phyloP scores from a whole-genome alignment of 2,329 filamentous ascomycete genomes.

The Sclerotinia minor region DNA sequence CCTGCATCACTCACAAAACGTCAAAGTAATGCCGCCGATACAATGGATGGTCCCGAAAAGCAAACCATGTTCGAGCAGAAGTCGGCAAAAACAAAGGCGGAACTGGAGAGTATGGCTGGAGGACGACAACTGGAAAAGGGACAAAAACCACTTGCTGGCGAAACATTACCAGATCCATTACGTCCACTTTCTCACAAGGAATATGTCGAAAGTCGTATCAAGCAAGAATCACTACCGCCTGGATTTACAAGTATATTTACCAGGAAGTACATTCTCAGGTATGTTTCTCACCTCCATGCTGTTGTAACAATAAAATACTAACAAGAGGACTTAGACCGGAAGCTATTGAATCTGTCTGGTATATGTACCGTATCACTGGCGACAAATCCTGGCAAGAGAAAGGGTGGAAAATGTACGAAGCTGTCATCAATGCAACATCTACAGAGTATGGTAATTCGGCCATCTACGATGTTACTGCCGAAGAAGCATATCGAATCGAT shows the following conservation, averaged over 20 bases:
- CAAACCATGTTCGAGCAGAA: conserved; percentile 26
- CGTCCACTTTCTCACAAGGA: conserved; percentile 52
- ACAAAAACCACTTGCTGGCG: conserved; percentile 16
- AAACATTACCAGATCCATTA: conserved; percentile 31
- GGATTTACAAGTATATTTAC: conserved; percentile 52
- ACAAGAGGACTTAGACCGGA: conserved; percentile 48
- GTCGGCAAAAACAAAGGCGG: conserved; percentile 29
- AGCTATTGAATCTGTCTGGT: conserved; percentile 85
- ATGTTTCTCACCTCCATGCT: conserved; percentile 38
- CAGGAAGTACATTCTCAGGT: conserved; percentile 62
- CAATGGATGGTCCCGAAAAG: conserved; percentile 8
- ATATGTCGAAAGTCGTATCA: conserved; percentile 51
- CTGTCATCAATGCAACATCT: conserved; percentile 65
- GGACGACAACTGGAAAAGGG: conserved; percentile 28
- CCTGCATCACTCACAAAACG: conserved; percentile 15
- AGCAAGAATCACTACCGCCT: conserved; percentile 48
- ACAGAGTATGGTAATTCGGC: conserved; percentile 70
- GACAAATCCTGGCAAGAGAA: conserved; percentile 73
- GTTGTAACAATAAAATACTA: conserved; percentile 18
- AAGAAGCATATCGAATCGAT: conserved; percentile 50
- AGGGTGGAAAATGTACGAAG: conserved; percentile 82
- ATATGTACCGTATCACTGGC: conserved; percentile 87
- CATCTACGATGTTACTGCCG: conserved; percentile 60
- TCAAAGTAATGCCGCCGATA: conserved; percentile 9
- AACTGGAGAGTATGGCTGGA: conserved; percentile 29